A percentile compares a stretch with the other conserved stretches of the same genome.
Evolutionary conservation across 2,329 filamentous ascomycete species (phyloP).

Genomic region (Fusarium sp.): DNA sequence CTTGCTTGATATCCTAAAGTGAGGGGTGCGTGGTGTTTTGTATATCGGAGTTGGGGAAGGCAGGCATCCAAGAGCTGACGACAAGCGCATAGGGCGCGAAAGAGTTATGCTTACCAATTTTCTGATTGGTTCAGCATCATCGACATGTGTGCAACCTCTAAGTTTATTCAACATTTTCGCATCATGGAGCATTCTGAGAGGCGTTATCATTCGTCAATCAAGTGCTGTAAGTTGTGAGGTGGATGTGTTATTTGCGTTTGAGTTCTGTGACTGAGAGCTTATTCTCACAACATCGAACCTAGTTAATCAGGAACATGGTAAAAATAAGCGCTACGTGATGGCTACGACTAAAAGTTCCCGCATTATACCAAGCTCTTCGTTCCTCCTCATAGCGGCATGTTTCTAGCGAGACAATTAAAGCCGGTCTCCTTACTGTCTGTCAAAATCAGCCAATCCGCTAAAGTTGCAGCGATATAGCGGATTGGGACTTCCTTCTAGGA

Average conservation of each 20-base stretch:
- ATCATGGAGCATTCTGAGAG: neutral
- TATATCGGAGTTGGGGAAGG: neutral
- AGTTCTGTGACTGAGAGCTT: neutral
- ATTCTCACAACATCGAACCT: neutral
- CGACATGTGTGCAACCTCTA: neutral
- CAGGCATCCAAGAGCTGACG: neutral
- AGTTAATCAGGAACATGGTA: neutral
- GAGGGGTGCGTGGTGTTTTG: neutral
- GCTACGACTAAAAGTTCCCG: neutral
- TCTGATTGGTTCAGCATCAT: neutral
- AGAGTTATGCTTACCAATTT: neutral
- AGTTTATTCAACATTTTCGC: neutral
- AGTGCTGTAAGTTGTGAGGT: rapidly evolving
- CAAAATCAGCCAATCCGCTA: too few relatives aligned
- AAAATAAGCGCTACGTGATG: neutral
- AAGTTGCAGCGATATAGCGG: too few relatives aligned
- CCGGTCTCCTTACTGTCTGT: too few relatives aligned
- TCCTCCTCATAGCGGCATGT: too few relatives aligned
- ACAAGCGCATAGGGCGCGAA: neutral
- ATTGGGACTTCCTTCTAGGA: too few relatives aligned
- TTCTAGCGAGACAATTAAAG: too few relatives aligned
- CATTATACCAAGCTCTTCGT: too few relatives aligned
- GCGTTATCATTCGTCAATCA: neutral
- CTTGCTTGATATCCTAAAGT: rapidly evolving
- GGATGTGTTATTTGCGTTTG: neutral